Percentiles rank a stretch among this genome's conserved stretches.
These are phyloP conservation scores for Yamadazyma siamensis DNA, from an alignment of 1,139 yeast species.

Conservation along the genomic window DNA sequence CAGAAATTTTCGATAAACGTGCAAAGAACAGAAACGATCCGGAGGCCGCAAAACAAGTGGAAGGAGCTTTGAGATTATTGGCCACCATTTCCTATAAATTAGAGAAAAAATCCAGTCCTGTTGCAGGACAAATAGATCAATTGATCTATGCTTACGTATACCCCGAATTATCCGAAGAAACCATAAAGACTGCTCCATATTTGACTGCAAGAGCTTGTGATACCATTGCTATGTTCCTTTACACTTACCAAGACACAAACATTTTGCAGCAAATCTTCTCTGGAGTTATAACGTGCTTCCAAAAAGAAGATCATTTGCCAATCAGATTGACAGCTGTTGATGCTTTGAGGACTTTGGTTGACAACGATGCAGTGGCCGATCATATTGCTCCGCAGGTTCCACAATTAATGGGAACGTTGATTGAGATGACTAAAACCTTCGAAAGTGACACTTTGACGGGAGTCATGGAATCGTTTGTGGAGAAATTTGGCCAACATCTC, in stretches of 20 bases:
- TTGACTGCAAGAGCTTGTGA: conserved; percentile 57
- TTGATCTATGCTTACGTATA: conserved; percentile 42
- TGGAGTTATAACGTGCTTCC: conserved; percentile 43
- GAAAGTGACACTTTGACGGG: conserved; percentile 54
- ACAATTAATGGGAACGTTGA: conserved; percentile 49
- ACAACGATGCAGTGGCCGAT: conserved; percentile 45
- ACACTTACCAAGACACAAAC: conserved; percentile 35
- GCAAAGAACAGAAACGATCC: conserved; percentile 28
- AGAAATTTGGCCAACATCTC: conserved; percentile 48
- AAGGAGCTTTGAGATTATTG: conserved; percentile 50
- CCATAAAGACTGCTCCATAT: conserved; percentile 37
- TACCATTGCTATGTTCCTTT: conserved; percentile 46
- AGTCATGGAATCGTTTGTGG: conserved; percentile 57
- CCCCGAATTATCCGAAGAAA: conserved; percentile 42
- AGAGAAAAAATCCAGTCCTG: conserved; percentile 38
- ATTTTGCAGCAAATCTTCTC: conserved; percentile 45
- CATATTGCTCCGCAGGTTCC: conserved; percentile 49
- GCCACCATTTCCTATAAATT: conserved; percentile 45
- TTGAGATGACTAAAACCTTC: conserved; percentile 47
- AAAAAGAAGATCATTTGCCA: conserved; percentile 43
- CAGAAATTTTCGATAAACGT: conserved; percentile 48
- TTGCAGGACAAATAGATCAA: conserved; percentile 44
- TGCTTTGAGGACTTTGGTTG: conserved; percentile 49
- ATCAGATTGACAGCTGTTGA: conserved; percentile 52
- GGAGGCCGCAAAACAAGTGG: conserved; percentile 38